Evolutionary conservation across 2,329 filamentous ascomycete genomes (phyloP), one percentile per base, ranked within the genome.

Genomic region (Pseudocercospora fuligena): DNA sequence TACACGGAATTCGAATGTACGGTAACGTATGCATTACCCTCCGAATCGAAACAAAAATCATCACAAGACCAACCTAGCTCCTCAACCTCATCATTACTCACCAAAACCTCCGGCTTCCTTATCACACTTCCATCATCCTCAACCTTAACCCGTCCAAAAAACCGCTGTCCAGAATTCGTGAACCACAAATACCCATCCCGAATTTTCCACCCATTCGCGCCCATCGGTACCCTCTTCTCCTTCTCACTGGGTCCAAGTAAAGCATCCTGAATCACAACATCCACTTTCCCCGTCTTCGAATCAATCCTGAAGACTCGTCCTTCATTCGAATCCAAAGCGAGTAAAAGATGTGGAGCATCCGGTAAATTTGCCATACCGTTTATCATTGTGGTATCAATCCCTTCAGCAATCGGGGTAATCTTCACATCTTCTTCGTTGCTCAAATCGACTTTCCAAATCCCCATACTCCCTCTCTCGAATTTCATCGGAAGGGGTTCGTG

Each of bases 11-110:
- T 36, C 33, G 40, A 46, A 57, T 61, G 57, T 49, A 46, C 43
- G 23, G 33, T 40, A 6, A 65, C 31, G 36, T 61, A 61, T 47
- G 63, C 57, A 49, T 61, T 33, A 27, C 58, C 63, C 51, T 19
- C 23, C 25, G 9, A 14, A 61, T 65, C 33, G 23, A 64, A 40
- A 25, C 29, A 40, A 64, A 64, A 64, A 53, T 64, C 62, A 60
- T 64, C 62, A 36, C 21, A 59, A 14, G 62, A 8, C 33, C 56
- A 29, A 19, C 7, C 31, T 43, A 16, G 1, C 7, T 16, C 62
- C 11, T 25, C 27, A 1, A 25, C 21, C 3, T 27, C 54, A 25
- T 47, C 33, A 49, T 60, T 64, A 23, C 1, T 36, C 19, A 51
- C 43, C 56, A 60, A 29, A 60, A 54, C 46, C 46, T 53, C 56